phyloP scores from a whole-genome alignment of 2,329 filamentous ascomycete species.

The Penicillium paneum region DNA sequence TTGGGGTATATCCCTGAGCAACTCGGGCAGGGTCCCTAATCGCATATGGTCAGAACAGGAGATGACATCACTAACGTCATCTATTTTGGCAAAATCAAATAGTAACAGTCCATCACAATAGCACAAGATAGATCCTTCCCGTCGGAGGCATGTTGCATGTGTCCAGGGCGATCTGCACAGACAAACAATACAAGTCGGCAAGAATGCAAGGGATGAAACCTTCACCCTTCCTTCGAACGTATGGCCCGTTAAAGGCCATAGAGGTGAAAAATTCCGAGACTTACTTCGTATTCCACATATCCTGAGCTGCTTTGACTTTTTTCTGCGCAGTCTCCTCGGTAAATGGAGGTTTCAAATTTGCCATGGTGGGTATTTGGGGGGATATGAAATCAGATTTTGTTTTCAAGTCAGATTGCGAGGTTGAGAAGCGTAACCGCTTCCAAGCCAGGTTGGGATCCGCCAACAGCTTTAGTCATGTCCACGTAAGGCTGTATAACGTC shows the following conservation, averaged over 20 bases:
- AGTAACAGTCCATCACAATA: neutral
- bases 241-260: slow-evolving; percentile 8
- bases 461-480: neutral
- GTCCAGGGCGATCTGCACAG: slow-evolving; percentile 12
- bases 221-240: slow-evolving; percentile 16
- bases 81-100: neutral
- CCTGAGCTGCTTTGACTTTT: slow-evolving; percentile 82
- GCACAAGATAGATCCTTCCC: neutral
- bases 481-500: neutral
- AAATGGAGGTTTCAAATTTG: slow-evolving; percentile 62
- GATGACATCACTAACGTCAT: slow-evolving; percentile 13
- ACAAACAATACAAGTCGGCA: slow-evolving; percentile 12
- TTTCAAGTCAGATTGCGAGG: neutral
- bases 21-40: slow-evolving; percentile 62
- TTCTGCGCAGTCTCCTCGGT: slow-evolving; percentile 66
- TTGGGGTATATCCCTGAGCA: slow-evolving; percentile 69
- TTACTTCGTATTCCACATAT: slow-evolving; percentile 76
- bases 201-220: slow-evolving; percentile 19
- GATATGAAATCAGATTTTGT: neutral
- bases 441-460: neutral
- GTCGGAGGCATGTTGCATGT: slow-evolving; percentile 6
- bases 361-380: slow-evolving; percentile 28
- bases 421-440: neutral
- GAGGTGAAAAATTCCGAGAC: slow-evolving; percentile 15
- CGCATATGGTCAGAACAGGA: slow-evolving; percentile 2